phyloP scores from a whole-genome alignment of 805 yeast species.

The Saturnispora serradocipensis region DNA sequence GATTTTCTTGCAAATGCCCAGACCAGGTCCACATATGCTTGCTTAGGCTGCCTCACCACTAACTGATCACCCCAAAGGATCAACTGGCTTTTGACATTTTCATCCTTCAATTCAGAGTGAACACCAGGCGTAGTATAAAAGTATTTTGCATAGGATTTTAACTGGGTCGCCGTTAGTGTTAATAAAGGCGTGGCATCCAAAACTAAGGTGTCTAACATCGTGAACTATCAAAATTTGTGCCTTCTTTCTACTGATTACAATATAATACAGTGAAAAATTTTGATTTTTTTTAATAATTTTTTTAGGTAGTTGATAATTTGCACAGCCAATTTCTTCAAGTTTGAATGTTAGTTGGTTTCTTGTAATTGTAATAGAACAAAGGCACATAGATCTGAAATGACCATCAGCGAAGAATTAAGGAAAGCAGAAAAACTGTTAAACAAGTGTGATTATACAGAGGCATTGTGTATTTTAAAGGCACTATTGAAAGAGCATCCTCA shows the following conservation, averaged over 20 bases:
- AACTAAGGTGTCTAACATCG: conserved; percentile 47
- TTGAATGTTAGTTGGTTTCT: not conserved
- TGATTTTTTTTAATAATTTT: not conserved
- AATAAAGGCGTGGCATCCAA: conserved; percentile 95
- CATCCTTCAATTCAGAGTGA: conserved; percentile 77
- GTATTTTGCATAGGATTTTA: conserved; percentile 59
- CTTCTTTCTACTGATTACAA: not conserved
- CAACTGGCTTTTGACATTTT: conserved; percentile 68
- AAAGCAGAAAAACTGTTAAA: conserved; percentile 36
- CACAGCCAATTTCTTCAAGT: not conserved
- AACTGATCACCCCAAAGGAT: conserved; percentile 71
- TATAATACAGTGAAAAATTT: not conserved
- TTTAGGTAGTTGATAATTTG: not conserved
- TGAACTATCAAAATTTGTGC: not conserved
- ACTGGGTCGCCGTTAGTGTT: conserved; percentile 67
- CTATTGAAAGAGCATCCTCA: conserved; percentile 36
- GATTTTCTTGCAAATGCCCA: conserved; percentile 72
- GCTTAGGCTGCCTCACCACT: conserved; percentile 66
- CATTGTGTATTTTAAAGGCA: conserved; percentile 31
- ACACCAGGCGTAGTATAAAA: conserved; percentile 93
- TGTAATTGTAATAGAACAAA: not conserved
- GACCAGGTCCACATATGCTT: conserved; percentile 54
- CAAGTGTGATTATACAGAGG: conserved; percentile 35
- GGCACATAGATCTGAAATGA: conserved; percentile 2
- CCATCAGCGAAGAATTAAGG: conserved; percentile 18